phyloP scores from a whole-genome alignment of 1,284 basidiomycete genomes.

The Athelia psychrophila region DNA sequence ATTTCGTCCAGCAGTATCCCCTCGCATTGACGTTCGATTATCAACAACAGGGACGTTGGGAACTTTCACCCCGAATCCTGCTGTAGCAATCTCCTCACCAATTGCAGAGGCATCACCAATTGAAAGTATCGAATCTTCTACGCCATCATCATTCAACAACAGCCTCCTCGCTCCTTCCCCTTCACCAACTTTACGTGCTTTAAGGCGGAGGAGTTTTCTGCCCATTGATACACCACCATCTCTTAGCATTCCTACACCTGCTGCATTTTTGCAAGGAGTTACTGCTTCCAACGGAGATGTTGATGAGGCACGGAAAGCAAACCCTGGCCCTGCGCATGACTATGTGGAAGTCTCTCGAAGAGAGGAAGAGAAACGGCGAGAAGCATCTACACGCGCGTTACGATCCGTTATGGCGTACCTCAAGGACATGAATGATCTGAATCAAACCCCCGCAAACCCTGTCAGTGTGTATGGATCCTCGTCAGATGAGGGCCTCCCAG shows the following conservation, averaged over 20 bases:
- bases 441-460: slow-evolving; percentile 51
- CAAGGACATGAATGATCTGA: slow-evolving; percentile 91
- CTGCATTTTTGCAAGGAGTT: slow-evolving; percentile 56
- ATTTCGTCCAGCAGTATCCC: slow-evolving; percentile 33
- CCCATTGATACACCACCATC: slow-evolving; percentile 66
- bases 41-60: slow-evolving; percentile 63
- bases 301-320: slow-evolving; percentile 28
- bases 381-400: slow-evolving; percentile 74
- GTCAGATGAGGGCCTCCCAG: slow-evolving; percentile 36
- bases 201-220: slow-evolving; percentile 82
- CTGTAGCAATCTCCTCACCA: slow-evolving; percentile 12
- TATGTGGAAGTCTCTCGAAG: slow-evolving; percentile 50
- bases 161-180: slow-evolving; percentile 19
- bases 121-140: background rate
- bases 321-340: slow-evolving; percentile 45
- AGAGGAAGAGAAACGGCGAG: slow-evolving; percentile 68
- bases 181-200: slow-evolving; percentile 33
- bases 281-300: slow-evolving; percentile 47
- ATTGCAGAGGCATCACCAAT: slow-evolving; percentile 1
- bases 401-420: slow-evolving; percentile 93
- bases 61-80: slow-evolving; percentile 30
- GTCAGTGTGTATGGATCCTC: slow-evolving; percentile 51
- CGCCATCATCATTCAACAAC: slow-evolving; percentile 23
- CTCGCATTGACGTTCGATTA: slow-evolving; percentile 67
- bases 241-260: slow-evolving; percentile 59